phyloP scores from a whole-genome alignment of 345 rosid species.

The Eucalyptus curtisii region DNA sequence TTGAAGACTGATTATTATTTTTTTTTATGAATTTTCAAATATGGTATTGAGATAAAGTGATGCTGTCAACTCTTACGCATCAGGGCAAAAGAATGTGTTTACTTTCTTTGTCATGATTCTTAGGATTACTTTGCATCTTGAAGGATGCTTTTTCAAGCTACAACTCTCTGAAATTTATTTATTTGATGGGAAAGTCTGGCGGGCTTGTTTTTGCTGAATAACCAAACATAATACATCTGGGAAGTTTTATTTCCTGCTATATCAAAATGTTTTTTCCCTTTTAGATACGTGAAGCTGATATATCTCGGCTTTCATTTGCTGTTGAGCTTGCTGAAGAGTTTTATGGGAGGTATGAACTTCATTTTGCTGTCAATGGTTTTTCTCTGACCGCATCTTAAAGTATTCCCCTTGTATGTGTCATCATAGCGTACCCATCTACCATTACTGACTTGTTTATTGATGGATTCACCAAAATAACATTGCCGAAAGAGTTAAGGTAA shows the following conservation, averaged over 20 bases:
- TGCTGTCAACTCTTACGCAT: not conserved
- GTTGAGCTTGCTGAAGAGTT: constrained; percentile 99
- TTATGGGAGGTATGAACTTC: constrained; percentile 75
- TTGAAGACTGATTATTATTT: not conserved
- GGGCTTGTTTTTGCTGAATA: not conserved
- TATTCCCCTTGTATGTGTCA: not conserved
- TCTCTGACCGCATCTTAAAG: not conserved
- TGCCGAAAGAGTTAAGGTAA: constrained; percentile 89
- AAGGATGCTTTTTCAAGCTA: not conserved
- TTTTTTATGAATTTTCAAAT: not conserved
- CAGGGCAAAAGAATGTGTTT: not conserved
- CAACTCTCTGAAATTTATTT: not conserved
- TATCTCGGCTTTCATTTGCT: constrained; percentile 96
- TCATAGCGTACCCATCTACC: not conserved
- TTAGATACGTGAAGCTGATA: constrained; percentile 98
- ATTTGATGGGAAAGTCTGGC: not conserved
- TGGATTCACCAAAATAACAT: constrained; percentile 16
- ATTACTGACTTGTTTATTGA: constrained; percentile 25
- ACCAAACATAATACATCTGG: not conserved
- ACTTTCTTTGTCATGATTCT: not conserved
- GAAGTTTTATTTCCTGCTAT: not conserved
- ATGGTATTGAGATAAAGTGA: not conserved
- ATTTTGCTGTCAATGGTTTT: not conserved
- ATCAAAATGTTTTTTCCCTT: not conserved
- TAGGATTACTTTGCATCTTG: not conserved